A percentile compares a stretch with the other conserved stretches of the same genome.
phyloP scores from a whole-genome alignment of 1,139 yeast species.

The Blastobotrys indianensis region DNA sequence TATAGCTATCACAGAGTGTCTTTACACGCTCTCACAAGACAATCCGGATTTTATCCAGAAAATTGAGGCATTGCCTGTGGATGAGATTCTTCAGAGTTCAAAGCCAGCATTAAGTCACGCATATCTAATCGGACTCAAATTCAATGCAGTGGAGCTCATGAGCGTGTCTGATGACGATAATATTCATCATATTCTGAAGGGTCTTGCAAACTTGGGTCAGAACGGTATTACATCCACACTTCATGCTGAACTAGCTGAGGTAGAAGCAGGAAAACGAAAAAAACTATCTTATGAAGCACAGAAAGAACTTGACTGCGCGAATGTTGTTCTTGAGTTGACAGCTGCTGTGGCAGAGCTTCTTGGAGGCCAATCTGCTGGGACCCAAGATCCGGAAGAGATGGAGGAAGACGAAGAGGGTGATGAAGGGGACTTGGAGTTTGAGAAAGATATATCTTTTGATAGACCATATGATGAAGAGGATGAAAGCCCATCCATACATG shows the following conservation, averaged over 20 bases:
- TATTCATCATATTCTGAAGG: slow-evolving; percentile 22
- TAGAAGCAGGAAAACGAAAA: slow-evolving; percentile 23
- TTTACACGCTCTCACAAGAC: slow-evolving; percentile 25
- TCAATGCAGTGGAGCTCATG: slow-evolving; percentile 20
- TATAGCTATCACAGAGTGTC: slow-evolving; percentile 20
- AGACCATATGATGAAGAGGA: slow-evolving; percentile 9
- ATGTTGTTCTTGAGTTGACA: slow-evolving; percentile 4
- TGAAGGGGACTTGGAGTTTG: slow-evolving; percentile 16
- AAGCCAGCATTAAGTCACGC: slow-evolving; percentile 21
- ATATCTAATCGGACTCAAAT: slow-evolving; percentile 25
- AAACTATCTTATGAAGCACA: too few relatives aligned
- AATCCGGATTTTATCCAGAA: slow-evolving; percentile 20
- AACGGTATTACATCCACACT: slow-evolving; percentile 42
- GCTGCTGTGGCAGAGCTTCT: slow-evolving; percentile 7
- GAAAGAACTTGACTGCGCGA: too few relatives aligned
- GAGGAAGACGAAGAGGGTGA: slow-evolving; percentile 13
- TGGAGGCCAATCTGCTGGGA: not conserved
- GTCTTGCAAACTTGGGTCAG: slow-evolving; percentile 20
- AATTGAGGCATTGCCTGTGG: slow-evolving; percentile 11
- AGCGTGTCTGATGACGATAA: slow-evolving; percentile 11
- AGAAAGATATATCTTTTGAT: slow-evolving; percentile 12
- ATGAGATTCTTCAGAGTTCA: slow-evolving; percentile 12
- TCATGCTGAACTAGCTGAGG: slow-evolving; percentile 49
- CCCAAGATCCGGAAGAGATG: slow-evolving; percentile 11
- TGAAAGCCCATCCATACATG: slow-evolving; percentile 12